Conservation (phyloP, 2,329 filamentous ascomycete genomes). For the Spiromastix sp. region DNA sequence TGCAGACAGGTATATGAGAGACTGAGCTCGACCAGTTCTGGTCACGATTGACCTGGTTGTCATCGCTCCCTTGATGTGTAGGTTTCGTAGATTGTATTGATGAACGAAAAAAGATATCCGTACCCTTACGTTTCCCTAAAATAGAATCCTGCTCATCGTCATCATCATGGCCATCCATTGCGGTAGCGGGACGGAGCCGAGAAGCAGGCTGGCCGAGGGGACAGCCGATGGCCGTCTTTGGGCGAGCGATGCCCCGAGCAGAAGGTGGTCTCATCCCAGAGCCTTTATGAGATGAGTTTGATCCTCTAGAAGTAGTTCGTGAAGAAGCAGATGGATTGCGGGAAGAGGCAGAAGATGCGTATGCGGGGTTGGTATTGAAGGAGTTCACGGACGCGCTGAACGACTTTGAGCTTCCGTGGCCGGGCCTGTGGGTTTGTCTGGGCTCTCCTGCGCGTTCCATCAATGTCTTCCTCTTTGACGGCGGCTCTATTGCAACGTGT, state of each 20-base stretch:
- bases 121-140: slow-evolving; percentile 44
- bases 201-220: slow-evolving; percentile 38
- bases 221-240: slow-evolving; percentile 44
- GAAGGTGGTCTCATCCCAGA: slow-evolving; percentile 38
- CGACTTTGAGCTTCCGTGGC: slow-evolving; percentile 33
- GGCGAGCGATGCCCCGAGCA: slow-evolving; percentile 32
- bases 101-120: slow-evolving; percentile 23
- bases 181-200: slow-evolving; percentile 31
- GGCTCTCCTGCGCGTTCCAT: slow-evolving; percentile 46
- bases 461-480: slow-evolving; percentile 52
- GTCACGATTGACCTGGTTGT: slow-evolving; percentile 16
- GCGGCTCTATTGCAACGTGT: slow-evolving; percentile 41
- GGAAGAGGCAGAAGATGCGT: slow-evolving; percentile 26
- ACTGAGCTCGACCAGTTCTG: slow-evolving; percentile 19
- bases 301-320: slow-evolving; percentile 35
- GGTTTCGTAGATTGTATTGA: slow-evolving; percentile 10
- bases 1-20: slow-evolving; percentile 3
- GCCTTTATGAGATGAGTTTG: slow-evolving; percentile 50
- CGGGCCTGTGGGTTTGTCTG: slow-evolving; percentile 30
- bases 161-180: slow-evolving; percentile 29
- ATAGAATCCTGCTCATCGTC: slow-evolving; percentile 27
- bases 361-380: no score
- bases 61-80: slow-evolving; percentile 13
- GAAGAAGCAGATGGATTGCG: slow-evolving; percentile 33
- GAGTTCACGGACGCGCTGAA: slow-evolving; percentile 22